Base-by-base conservation (phyloP, 257 asterid species). In the Voacanga thouarsii region DNA sequence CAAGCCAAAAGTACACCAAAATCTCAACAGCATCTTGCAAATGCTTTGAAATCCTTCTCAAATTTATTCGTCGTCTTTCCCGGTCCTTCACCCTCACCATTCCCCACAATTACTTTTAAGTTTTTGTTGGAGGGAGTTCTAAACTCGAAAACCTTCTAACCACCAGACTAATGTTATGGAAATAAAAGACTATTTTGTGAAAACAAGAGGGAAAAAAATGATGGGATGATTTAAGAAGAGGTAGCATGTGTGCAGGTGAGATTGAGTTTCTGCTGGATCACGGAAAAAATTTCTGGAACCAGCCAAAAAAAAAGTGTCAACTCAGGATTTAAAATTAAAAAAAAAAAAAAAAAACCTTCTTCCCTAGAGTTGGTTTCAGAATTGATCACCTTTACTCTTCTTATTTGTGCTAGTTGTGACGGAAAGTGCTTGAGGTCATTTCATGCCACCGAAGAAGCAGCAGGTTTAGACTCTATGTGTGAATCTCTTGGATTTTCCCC, bases 341-440 rank as follows among this genome's bases (percentile, higher is more conserved):
- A 24, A 12, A 41, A 63, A 28, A 12, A 8, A 6, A 63, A 26
- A 0, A 9, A 2, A 3, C 21, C 43, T 63, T 41, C 6, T 6
- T 33, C 2, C 37, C 37, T 33, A 55, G 19, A 19, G 6, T 59
- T 5, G 14, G 49, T 57, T 71, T 24, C 19, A 18, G 15, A 7
- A 47, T n/a, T 47, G 10, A 64, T 73, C 49, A 64, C 72, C 16
- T 71, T 63, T 77, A 7, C 59, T 78, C 55, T 72, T 55, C 63
- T 77, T 71, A 5, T 53, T 28, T 53, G 56, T 28, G 10, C 14
- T 83, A 94, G 97, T 61, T 94, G 98, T 21, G 97, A 92, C 28
- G 98, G 98, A 44, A 94, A 85, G 87, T 94, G 98, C 86, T 79
- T 94, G 90, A 86, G 98, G 87, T 87, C 98, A 78, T 94, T 94